Base-by-base conservation (phyloP, 352 stramenopile species). In the Globisporangium polare region DNA sequence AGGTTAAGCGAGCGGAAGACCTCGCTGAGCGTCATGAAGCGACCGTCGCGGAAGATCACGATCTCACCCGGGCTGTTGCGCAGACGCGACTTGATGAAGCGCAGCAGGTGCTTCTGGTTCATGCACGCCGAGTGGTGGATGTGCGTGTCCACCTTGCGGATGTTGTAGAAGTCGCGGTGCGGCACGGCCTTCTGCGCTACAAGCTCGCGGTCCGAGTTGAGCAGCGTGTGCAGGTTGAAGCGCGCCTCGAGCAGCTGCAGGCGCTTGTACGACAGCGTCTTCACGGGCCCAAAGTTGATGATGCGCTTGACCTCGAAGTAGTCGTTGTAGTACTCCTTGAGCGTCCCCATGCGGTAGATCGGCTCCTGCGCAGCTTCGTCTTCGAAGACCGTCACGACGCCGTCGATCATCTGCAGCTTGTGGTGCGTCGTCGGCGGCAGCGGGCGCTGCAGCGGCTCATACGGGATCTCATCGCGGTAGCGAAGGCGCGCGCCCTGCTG, bases 141-240 rank as follows among this genome's bases (percentile, higher is more conserved):
- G 69, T 99, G 97, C 67, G 98, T 99, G 65, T 99, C 97, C 10
- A 99, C 95, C 73, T 99, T 99, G 26, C 96, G 83, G 13, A 98
- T 94, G 60, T 98, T 97, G 79, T 99, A 99, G 68, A 99, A 99
- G 67, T 99, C 97, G n/a, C 97, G 97, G 53, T 99, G 96, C 7
- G 98, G 92, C 42, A 99, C 88, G 33, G 88, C 89, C 71, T 97
- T 98, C 64, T 99, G 95, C 51, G 96, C 94, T 47, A 96, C 69
- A 17, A 97, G 76, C 72, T 99, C 97, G 0, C 90, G 86, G 35
- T 98, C 79, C n/a, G 86, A 90, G 75, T 99, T 99, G 13, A 99
- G 80, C 33, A 98, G 83, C 47, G 89, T 85, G 73, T 99, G 97
- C 62, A 99, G 88, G 58, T 98, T 98, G 72, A 98, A 99, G 29